These are phyloP conservation scores for Acanthamoeba culbertsoni DNA, from an alignment of 208 protist genomes.

Conservation along the genomic window DNA sequence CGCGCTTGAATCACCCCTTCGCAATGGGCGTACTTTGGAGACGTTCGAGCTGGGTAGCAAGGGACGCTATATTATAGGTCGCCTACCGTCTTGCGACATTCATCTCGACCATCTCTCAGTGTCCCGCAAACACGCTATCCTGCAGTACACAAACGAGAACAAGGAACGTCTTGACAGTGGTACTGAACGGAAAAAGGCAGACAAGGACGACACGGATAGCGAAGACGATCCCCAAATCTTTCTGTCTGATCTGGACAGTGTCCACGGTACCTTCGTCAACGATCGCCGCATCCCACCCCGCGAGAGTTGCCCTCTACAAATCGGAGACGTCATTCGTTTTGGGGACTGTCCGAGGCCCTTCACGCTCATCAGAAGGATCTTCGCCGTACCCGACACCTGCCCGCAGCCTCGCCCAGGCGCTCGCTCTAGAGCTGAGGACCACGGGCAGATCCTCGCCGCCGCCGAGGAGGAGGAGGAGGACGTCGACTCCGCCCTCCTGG, in stretches of 20 bases:
- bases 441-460: background rate
- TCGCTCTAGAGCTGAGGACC: background rate
- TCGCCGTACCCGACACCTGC: background rate
- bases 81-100: background rate
- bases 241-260: background rate
- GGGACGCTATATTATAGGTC: background rate
- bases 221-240: background rate
- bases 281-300: background rate
- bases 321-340: background rate
- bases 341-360: background rate
- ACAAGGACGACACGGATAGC: background rate
- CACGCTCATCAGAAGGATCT: background rate
- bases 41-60: background rate
- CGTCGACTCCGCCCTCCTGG: no score
- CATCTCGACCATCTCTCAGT: background rate
- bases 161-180: background rate
- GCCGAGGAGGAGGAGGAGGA: background rate
- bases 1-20: background rate
- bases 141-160: background rate
- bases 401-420: background rate
- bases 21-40: background rate
- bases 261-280: background rate
- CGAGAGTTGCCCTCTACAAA: background rate
- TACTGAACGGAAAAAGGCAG: background rate
- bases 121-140: background rate